Base-by-base conservation (phyloP, 2,329 filamentous ascomycete species). In the Epichloe baconii region DNA sequence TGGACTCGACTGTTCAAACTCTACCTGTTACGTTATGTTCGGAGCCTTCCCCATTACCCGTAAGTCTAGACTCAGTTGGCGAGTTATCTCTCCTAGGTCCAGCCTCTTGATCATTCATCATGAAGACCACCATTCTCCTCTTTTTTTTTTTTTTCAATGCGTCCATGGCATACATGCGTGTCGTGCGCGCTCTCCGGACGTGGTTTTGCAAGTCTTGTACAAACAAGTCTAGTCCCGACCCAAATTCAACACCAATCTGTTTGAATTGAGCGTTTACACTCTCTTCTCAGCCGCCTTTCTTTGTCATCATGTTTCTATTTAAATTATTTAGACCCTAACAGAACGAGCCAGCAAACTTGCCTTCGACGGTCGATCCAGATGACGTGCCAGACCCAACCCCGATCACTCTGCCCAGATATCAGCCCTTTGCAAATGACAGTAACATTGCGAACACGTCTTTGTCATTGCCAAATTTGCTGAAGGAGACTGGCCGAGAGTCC, bases 381-480 rank as follows among this genome's bases (percentile, higher is more conserved):
- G 70, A 80, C 53, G 70, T 80, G 12, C 77, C 77, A n/a, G 70
- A 75, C 40, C 71, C 78, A 44, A 82, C 78, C 7, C 74, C 77
- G 19, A 61, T 82, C 56, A 68, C 64, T 56, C 68, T 82, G 43
- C 78, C 79, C 49, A 63, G 65, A 37, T 70, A 68, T 51, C 67
- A 70, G 53, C 67, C 67, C n/a, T 64, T 65, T 52, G 61, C 66
- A 23, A 55, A 62, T 15, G 61, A 66, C 52, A 62, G 65, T 49
- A 57, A 57, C 38, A 31, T 66, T 26, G 58, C 64, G 26, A 53
- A 65, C 3, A 56, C 62, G 41, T 70, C 73, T 23, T 61, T 83
- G 48, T 69, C 77, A 17, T 62, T 67, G 46, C 47, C 44, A 19
- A 23, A 6, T 23, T 61, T 81, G 42, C 67, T 83, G 36, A 75